Evolutionary conservation across 257 asterid genomes (phyloP).

Genomic region (Fraxinus excelsior): DNA sequence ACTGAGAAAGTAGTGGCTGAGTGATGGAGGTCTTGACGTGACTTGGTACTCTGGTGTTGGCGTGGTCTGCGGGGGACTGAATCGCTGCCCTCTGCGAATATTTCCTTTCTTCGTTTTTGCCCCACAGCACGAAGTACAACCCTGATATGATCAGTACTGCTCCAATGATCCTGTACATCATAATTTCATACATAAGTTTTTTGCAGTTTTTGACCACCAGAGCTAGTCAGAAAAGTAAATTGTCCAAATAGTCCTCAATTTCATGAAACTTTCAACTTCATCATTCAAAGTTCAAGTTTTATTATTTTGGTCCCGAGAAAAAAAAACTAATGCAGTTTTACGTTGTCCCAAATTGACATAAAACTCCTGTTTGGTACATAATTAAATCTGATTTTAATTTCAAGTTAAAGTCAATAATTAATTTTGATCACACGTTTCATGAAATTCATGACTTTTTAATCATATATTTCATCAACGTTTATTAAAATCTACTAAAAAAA

Average conservation of each 20-base stretch:
- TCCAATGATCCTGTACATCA: constrained; percentile 72
- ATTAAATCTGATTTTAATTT: too few species aligned
- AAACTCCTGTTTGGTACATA: too few species aligned
- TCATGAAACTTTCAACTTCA: neutral
- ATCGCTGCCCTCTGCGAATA: constrained; percentile 44
- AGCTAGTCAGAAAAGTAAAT: neutral
- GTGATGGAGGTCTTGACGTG: constrained; percentile 77
- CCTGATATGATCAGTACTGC: constrained; percentile 84
- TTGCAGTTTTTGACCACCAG: neutral
- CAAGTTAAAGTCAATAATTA: too few species aligned
- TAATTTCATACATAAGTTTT: neutral
- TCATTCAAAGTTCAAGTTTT: neutral
- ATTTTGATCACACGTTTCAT: too few species aligned
- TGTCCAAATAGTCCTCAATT: neutral
- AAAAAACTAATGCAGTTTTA: neutral
- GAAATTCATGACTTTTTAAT: too few species aligned
- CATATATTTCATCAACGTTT: too few species aligned
- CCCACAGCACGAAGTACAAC: constrained; percentile 88
- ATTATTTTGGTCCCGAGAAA: neutral
- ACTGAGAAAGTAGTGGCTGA: constrained; percentile 76
- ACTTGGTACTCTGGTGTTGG: constrained; percentile 34
- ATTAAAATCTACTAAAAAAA: too few species aligned
- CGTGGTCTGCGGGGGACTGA: constrained; percentile 65
- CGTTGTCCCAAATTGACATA: neutral
- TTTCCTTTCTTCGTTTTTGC: constrained; percentile 83